phyloP scores from a whole-genome alignment of 495 filamentous ascomycete genomes.

The Wilcoxina mikolae region DNA sequence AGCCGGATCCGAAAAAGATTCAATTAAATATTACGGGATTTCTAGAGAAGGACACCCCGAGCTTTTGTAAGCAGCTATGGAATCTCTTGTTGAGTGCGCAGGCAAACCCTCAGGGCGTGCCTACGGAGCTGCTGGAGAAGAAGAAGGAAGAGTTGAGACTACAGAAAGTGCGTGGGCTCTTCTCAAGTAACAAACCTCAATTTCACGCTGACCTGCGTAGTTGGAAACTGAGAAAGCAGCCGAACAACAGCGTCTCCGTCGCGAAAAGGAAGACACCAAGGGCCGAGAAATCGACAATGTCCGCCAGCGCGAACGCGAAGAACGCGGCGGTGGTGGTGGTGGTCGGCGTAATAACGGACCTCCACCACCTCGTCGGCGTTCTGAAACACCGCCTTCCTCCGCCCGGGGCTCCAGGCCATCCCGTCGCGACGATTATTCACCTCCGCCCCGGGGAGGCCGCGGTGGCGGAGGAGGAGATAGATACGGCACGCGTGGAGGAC shows the following conservation, averaged over 20 bases:
- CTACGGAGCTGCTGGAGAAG: constrained; percentile 83
- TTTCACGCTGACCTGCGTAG: constrained; percentile 32
- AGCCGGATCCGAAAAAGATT: constrained; percentile 91
- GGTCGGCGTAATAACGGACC: constrained; percentile 32
- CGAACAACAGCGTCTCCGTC: constrained; percentile 40
- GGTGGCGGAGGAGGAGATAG: constrained; percentile 36
- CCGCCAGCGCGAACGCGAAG: constrained; percentile 57
- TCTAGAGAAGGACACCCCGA: constrained; percentile 77
- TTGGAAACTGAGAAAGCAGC: constrained; percentile 70
- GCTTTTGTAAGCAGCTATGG: constrained; percentile 93
- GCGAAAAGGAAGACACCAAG: constrained; percentile 43
- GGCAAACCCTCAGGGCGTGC: constrained; percentile 72
- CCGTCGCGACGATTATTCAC: not conserved
- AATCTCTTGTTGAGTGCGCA: constrained; percentile 80
- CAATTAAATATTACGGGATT: constrained; percentile 92
- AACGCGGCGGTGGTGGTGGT: constrained; percentile 39
- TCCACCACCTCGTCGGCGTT: constrained; percentile 26
- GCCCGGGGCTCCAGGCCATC: too few species aligned
- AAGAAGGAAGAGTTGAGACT: constrained; percentile 91
- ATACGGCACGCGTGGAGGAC: constrained; percentile 32
- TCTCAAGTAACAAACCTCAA: not conserved
- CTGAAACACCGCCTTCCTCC: too few species aligned
- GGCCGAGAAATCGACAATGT: constrained; percentile 49
- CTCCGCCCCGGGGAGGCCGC: constrained; percentile 27
- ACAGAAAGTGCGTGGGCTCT: constrained; percentile 52